phyloP scores from a whole-genome alignment of 2,329 filamentous ascomycete species.

The Verticillium longisporum region DNA sequence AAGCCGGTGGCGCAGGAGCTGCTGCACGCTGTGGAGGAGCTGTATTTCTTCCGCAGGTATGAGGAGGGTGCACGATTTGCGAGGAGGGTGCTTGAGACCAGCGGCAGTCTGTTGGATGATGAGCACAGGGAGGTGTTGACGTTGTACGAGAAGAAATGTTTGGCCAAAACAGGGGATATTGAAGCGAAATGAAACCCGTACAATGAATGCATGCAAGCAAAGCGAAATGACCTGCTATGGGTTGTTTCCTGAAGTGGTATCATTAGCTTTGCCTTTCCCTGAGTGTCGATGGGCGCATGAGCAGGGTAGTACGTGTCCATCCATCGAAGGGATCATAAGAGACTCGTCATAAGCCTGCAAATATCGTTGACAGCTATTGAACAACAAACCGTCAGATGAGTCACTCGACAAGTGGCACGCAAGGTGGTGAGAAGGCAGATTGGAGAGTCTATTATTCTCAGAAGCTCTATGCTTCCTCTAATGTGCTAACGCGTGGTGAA shows the following conservation, averaged over 20 bases:
- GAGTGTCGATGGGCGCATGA: no score
- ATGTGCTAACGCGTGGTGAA: background rate
- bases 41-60: conserved; percentile 47
- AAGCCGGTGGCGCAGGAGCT: conserved; percentile 45
- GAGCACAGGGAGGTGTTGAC: conserved; percentile 33
- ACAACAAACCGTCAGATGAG: no score
- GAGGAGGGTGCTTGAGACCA: conserved; percentile 23
- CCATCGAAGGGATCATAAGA: no score
- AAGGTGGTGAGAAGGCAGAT: background rate
- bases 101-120: conserved; percentile 28
- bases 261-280: no score
- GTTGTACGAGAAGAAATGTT: conserved; percentile 36
- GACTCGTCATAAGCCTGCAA: no score
- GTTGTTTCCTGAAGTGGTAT: no score
- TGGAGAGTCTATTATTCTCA: background rate
- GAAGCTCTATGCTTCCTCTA: background rate
- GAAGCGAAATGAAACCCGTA: background rate
- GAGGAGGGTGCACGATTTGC: conserved; percentile 36
- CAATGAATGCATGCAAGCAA: no score
- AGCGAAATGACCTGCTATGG: no score
- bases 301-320: no score
- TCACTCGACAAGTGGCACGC: no score
- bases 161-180: conserved; percentile 15
- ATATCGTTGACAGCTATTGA: no score
- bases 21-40: conserved; percentile 49